Conservation (phyloP, 495 filamentous ascomycete genomes). For the Penicillium daleae region DNA sequence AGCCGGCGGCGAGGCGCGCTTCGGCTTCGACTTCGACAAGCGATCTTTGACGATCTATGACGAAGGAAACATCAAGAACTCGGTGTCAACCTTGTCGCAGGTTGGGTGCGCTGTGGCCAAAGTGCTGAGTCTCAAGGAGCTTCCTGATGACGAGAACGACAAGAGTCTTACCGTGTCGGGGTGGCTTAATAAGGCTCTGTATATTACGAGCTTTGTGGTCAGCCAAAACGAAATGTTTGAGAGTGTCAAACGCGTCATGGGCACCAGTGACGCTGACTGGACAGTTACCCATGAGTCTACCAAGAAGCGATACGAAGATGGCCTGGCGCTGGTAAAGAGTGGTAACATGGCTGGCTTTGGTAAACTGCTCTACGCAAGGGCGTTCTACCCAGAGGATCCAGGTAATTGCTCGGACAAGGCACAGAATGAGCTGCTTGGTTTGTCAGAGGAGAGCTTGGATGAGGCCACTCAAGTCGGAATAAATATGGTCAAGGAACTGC, state of each 20-base stretch:
- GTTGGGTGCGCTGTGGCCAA: constrained; percentile 51
- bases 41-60: constrained; percentile 51
- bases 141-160: constrained; percentile 54
- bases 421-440: constrained; percentile 54
- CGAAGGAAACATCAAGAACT: constrained; percentile 49
- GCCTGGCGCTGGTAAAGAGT: constrained; percentile 40
- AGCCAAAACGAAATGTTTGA: constrained; percentile 60
- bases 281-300: constrained; percentile 47
- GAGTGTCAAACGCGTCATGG: constrained; percentile 57
- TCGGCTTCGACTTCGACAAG: constrained; percentile 55
- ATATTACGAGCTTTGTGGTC: constrained; percentile 51
- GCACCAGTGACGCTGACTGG: constrained; percentile 59
- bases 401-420: constrained; percentile 40
- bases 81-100: constrained; percentile 50
- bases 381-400: constrained; percentile 49
- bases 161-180: constrained; percentile 35
- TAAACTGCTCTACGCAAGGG: constrained; percentile 54
- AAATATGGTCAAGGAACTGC: constrained; percentile 32
- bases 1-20: constrained; percentile 31
- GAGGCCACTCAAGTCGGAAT: constrained; percentile 51
- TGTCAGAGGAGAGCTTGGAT: constrained; percentile 62
- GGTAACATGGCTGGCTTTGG: constrained; percentile 54
- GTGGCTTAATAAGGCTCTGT: constrained; percentile 48
- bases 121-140: constrained; percentile 47
- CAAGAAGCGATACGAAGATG: constrained; percentile 51